phyloP scores from a whole-genome alignment of 1,139 yeast species.

The Saccharomyces hybrid region DNA sequence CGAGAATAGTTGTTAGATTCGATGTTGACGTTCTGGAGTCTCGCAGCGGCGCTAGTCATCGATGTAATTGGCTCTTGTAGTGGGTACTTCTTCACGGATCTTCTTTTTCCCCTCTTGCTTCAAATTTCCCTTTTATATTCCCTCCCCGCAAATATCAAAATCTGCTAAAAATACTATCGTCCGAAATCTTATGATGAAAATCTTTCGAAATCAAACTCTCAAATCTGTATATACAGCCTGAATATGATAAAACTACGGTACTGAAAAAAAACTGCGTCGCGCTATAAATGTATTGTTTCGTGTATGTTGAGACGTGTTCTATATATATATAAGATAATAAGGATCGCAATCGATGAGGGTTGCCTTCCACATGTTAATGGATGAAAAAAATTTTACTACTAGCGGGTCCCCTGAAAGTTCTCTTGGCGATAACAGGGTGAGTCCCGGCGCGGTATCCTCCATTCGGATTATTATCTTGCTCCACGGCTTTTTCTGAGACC shows the following conservation, averaged over 20 bases:
- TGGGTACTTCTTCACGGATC: too few species aligned
- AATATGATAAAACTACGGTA: background rate
- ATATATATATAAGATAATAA: background rate
- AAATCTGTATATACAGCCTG: too few species aligned
- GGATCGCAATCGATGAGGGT: background rate
- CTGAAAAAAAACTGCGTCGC: too few species aligned
- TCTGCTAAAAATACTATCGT: background rate
- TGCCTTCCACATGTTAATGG: background rate
- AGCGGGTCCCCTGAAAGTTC: background rate
- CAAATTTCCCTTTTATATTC: background rate
- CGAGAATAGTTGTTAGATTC: conserved; percentile 25
- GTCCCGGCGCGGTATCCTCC: background rate
- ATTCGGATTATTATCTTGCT: background rate
- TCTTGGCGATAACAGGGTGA: background rate
- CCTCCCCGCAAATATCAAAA: background rate
- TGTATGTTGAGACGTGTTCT: background rate
- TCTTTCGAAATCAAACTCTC: background rate
- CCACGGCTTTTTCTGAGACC: background rate
- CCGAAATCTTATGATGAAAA: background rate
- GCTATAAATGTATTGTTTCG: too few species aligned
- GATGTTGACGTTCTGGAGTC: conserved; percentile 15
- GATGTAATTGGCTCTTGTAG: background rate
- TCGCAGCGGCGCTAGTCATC: background rate
- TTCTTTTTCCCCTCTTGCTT: background rate
- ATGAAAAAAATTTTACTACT: background rate